Base-by-base conservation (phyloP, 1,139 yeast species). In the Debaryomycetaceae sp. region DNA sequence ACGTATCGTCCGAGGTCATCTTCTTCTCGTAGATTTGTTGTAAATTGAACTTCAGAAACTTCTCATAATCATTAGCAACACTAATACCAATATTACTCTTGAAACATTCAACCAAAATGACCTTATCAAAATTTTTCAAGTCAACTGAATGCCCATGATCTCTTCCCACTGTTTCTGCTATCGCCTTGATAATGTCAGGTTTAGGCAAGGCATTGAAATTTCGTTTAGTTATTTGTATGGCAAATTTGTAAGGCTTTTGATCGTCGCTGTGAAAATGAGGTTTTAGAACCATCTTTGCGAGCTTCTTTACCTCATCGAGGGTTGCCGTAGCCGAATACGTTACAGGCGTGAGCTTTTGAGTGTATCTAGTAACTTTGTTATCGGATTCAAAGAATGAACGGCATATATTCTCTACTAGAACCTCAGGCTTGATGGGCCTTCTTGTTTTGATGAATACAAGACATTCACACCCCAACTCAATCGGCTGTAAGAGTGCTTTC, bases 61-160 rank as follows among this genome's bases (percentile, higher is more conserved):
- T 62, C 37, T 83, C 82, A 58, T 79, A 88, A 49, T 79, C 76
- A 42, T 79, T 77, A 6, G 87, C 90, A 14, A 89, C 91, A 59
- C 90, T 78, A 80, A 86, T 83, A 4, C 96, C 96, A 39, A 87
- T 77, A 56, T 83, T 85, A 49, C 80, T 85, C 62, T 90, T 91
- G 66, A 84, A 93, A 58, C 97, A 87, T 60, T 90, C 97, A 2
- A 93, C 86, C 47, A 93, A 60, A 42, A 93, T 80, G 55, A 93
- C 69, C 57, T 84, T 84, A 47, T 90, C 96, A 58, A 82, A 89
- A 17, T 82, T 69, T 55, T 89, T 88, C 62, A 93, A 75, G 59
- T 90, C 96, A 8, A 93, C 96, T 33, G 70, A 68, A 59, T 89
- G 96, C 1, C 83, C 84, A 52, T 83, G 79, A 6, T 82, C 83